Evolutionary conservation across 352 stramenopile species (phyloP), one percentile per base, ranked within the genome.

Genomic region (Peronospora tabacina): DNA sequence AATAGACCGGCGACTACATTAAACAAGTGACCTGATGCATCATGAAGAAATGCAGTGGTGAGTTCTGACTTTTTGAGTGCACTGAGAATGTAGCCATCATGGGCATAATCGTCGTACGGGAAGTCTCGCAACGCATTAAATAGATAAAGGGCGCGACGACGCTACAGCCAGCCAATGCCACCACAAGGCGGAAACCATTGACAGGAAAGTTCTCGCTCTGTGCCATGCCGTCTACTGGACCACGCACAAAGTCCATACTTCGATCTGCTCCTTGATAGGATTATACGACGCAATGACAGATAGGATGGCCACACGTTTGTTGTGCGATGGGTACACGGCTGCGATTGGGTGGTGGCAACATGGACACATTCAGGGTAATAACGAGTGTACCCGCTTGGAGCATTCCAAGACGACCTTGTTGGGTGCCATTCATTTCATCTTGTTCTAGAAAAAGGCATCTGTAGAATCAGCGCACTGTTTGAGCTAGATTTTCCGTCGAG

Each of bases 181-280:
- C 55, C 62, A 90, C 86, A 32, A 92, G 63, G 49, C 81, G 81
- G 53, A 89, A 88, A 29, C 69, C 75, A 48, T 78, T 75, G 50
- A 92, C 68, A 9, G 81, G 81, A 55, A 92, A 87, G 49, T 80
- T 75, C 41, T 85, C 75, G 47, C 68, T 70, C 48, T 72, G 63
- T 29, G 77, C 79, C 49, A 90, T 63, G 44, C 55, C 58, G 52
- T 92, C 81, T 38, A 90, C 61, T 5, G 77, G 68, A n/a, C 60
- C 75, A 16, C 81, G 81, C 13, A 87, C 42, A 36, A 79, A 66
- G 32, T 81, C 70, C 69, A 85, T 79, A 32, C 50, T 63, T 52
- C 55, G 33, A 30, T 56, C 26, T 36, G 45, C 37, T 46, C 35
- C 44, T 30, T 33, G 41, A 16, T 24, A 66, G n/a, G n/a, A n/a